phyloP scores from a whole-genome alignment of 768 basidiomycete genomes.

The Pisolithus albus region DNA sequence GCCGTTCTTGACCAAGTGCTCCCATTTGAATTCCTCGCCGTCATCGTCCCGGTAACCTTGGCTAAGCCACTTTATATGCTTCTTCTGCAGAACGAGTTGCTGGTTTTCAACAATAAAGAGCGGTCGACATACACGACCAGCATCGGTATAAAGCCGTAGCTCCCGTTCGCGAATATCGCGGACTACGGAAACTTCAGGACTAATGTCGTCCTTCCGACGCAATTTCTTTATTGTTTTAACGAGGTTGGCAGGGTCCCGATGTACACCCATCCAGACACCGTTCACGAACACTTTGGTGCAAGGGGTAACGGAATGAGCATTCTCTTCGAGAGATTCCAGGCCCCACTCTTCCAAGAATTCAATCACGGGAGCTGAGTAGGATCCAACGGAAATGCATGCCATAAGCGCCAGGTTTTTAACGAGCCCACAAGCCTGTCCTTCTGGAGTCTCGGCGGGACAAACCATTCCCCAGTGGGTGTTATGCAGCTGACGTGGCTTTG shows the following conservation, averaged over 20 bases:
- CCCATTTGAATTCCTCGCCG: slow-evolving; percentile 71
- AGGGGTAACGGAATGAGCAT: slow-evolving; percentile 74
- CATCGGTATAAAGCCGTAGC: slow-evolving; percentile 90
- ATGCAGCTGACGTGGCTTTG: slow-evolving; percentile 97
- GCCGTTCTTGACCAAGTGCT: slow-evolving; percentile 76
- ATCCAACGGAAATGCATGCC: slow-evolving; percentile 97
- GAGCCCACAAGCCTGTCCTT: slow-evolving; percentile 98
- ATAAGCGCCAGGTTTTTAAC: slow-evolving; percentile 98
- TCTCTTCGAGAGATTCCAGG: slow-evolving; percentile 90
- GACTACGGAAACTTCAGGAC: slow-evolving; percentile 93
- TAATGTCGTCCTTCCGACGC: slow-evolving; percentile 90
- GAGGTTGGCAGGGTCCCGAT: slow-evolving; percentile 88
- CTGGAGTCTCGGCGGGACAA: slow-evolving; percentile 98
- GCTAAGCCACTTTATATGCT: slow-evolving; percentile 70
- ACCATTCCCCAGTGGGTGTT: slow-evolving; percentile 99
- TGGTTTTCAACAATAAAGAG: slow-evolving; percentile 95
- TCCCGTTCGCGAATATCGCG: slow-evolving; percentile 96
- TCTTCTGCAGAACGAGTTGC: slow-evolving; percentile 74
- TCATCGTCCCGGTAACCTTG: slow-evolving; percentile 53
- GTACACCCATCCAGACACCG: slow-evolving; percentile 99
- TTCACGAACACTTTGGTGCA: slow-evolving; percentile 98
- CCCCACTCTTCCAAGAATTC: slow-evolving; percentile 99
- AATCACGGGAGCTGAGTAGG: slow-evolving; percentile 90
- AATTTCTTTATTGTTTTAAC: slow-evolving; percentile 91
- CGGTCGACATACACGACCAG: slow-evolving; percentile 94